Evolutionary conservation across 2,329 filamentous ascomycete genomes (phyloP), one percentile per base, ranked within the genome.

Genomic region (Fusarium tuaranense): DNA sequence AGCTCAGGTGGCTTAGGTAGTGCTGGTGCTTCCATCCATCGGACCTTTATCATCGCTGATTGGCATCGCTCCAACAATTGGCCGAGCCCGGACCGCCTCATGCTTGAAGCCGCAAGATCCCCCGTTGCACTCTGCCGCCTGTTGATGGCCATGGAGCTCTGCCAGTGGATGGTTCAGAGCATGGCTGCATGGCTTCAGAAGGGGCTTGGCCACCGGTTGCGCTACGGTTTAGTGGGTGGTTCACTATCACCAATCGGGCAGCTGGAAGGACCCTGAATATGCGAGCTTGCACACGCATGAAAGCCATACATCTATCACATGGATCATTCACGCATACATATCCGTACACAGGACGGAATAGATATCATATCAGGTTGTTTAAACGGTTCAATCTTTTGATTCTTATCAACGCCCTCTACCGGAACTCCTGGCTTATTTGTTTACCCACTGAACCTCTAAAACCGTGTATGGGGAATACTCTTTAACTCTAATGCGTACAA

Each of bases 61-160:
- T 72, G 65, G 72, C 16, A 63, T 69, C 41, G 62, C 62, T 48
- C 51, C 55, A 64, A 62, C 22, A 73, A 75, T 72, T 75, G 72
- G 66, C 67, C 69, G 69, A 72, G 44, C 67, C 44, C 72, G 67
- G 67, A 73, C 66, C 61, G 63, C 72, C 61, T 51, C 25, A 41
- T 41, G 64, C 27, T 41, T 44, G 71, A 69, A 72, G 58, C 62
- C 57, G 66, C 71, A 51, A 71, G 55, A 51, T 27, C 22, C 71
- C 62, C 67, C 44, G 39, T 63, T 36, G 48, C 59, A 62, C 22
- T 55, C 58, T 41, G 16, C 22, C 36, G 57, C 69, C 46, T 67
- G 41, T 46, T 68, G 44, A 27, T 67, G 41, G 51, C 38, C 55
- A 53, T 32, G 48, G 48, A 18, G 62, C 34, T 36, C 46, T 41